Base-by-base conservation (phyloP, 805 yeast genomes). In the Ogataea zsoltii region DNA sequence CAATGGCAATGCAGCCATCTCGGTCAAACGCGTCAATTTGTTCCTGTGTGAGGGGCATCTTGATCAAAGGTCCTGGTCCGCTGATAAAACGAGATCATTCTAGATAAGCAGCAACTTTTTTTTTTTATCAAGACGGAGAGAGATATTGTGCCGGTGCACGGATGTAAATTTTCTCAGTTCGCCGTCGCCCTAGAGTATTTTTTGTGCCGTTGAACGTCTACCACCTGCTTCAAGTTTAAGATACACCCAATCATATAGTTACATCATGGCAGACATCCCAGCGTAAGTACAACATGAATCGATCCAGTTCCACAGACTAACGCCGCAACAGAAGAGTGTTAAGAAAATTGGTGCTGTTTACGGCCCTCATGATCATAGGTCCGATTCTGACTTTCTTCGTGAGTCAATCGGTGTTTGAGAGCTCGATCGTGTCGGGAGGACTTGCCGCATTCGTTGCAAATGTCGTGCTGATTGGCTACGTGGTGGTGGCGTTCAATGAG, bases 371-470 rank as follows among this genome's bases (percentile, higher is more conserved):
- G 94, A 80, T 87, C 42, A 65, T 77, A 18, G 72, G 81, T 39
- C 95, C 95, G 18, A 57, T 87, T 50, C 42, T 75, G 21, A 69
- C 85, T 1, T 87, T 87, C 64, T 87, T 87, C 61, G 49, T 67
- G 6, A 45, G 56, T 18, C 45, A 56, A 15, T 38, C 50, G 4
- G 13, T 62, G 7, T 55, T 58, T 29, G 72, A 70, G 38, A 85
- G 78, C 56, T 77, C 90, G 1, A 64, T 86, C 12, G 68, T 83
- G 11, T 82, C 89, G 41, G 95, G 95, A 33, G 94, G 94, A 2
- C 59, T 82, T n/a, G 88, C 91, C 30, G 94, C 94, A 2, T 71
- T 79, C 14, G 78, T 79, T 45, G 94, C 94, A 21, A 87, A 87
- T 58, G 66, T 82, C 6, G 94, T 87, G 16, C 68, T 87, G 53